A percentile compares a stretch with the other conserved stretches of the same genome.
Evolutionary conservation across 352 stramenopile species (phyloP).

Genomic region (Lagenidium giganteum): DNA sequence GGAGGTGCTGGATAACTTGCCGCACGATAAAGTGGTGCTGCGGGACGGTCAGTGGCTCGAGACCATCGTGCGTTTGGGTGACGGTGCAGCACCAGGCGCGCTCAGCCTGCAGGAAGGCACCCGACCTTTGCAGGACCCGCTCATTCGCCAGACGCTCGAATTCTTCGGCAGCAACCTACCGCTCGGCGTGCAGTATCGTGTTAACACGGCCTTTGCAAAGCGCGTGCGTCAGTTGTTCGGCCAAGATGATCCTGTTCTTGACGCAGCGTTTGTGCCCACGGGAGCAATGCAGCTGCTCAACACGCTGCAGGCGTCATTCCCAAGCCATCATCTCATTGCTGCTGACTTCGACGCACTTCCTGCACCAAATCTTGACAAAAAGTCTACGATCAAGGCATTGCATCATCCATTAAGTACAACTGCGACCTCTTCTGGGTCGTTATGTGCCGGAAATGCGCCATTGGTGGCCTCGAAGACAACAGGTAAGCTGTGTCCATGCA

Average conservation of each 20-base stretch:
- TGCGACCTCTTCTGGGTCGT: slow-evolving; percentile 52
- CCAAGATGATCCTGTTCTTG: slow-evolving; percentile 38
- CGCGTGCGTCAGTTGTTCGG: slow-evolving; percentile 44
- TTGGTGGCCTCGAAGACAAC: slow-evolving; percentile 84
- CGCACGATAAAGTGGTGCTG: slow-evolving; percentile 87
- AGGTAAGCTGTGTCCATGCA: too few species aligned
- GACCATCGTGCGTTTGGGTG: slow-evolving; percentile 42
- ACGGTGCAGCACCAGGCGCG: neutral
- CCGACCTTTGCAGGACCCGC: slow-evolving; percentile 53
- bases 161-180: slow-evolving; percentile 73
- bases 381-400: slow-evolving; percentile 42
- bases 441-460: slow-evolving; percentile 79
- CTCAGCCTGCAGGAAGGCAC: slow-evolving; percentile 35
- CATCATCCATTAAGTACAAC: slow-evolving; percentile 63
- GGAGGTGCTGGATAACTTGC: slow-evolving; percentile 90
- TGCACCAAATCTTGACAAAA: slow-evolving; percentile 49
- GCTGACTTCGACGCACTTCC: slow-evolving; percentile 87
- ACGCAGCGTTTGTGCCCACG: slow-evolving; percentile 84
- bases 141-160: slow-evolving; percentile 70
- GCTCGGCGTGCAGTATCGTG: slow-evolving; percentile 50
- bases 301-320: slow-evolving; percentile 69
- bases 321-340: slow-evolving; percentile 82
- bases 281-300: slow-evolving; percentile 85
- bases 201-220: slow-evolving; percentile 48
- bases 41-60: slow-evolving; percentile 76